Evolutionary conservation across 176 grass and related monocot genomes (phyloP).

Genomic region (Luzula sylvatica): DNA sequence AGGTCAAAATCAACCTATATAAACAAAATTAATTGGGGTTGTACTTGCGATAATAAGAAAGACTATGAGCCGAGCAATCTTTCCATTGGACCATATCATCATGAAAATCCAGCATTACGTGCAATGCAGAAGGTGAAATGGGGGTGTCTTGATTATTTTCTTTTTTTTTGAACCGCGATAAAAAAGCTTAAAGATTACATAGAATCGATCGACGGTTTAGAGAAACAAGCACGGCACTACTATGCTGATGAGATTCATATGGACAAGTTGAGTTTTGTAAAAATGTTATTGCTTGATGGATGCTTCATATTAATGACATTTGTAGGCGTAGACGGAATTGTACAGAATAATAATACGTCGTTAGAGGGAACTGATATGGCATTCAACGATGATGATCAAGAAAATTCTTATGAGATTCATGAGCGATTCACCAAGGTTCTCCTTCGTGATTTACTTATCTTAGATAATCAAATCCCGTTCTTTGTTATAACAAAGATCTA

Average conservation of each 20-base stretch:
- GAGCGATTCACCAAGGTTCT: neutral
- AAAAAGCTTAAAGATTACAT: neutral
- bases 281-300: no score
- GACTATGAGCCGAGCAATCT: conserved; percentile 8
- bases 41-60: neutral
- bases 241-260: neutral
- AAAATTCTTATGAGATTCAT: neutral
- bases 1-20: neutral
- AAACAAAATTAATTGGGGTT: neutral
- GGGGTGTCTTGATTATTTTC: neutral
- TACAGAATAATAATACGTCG: neutral
- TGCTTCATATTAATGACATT: neutral
- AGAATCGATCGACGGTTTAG: neutral
- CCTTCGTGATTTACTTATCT: neutral
- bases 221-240: no score
- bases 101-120: no score
- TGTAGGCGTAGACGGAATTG: neutral
- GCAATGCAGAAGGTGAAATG: neutral
- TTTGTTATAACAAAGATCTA: neutral
- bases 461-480: no score
- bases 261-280: neutral
- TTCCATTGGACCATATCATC: neutral
- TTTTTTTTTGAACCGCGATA: neutral
- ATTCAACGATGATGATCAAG: neutral
- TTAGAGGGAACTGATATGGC: no score